These are phyloP conservation scores for Suillus bovinus DNA, from an alignment of 768 basidiomycete species.

Conservation along the genomic window DNA sequence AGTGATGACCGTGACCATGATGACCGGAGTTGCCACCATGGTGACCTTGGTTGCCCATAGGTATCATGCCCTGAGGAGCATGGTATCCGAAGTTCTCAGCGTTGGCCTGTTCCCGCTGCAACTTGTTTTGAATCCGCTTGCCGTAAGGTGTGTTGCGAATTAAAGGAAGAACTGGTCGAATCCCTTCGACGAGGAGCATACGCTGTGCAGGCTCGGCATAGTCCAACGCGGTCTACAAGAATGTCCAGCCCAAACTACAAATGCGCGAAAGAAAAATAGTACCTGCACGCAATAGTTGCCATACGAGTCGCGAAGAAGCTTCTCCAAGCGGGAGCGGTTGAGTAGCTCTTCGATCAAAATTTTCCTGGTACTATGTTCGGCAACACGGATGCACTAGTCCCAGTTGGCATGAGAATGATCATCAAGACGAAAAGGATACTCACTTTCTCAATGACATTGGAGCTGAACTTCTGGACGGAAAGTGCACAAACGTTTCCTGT, in stretches of 20 bases:
- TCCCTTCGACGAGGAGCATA: constrained; percentile 90
- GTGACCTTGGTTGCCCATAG: constrained; percentile 43
- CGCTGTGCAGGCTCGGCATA: constrained; percentile 96
- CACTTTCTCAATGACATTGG: constrained; percentile 98
- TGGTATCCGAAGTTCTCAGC: constrained; percentile 57
- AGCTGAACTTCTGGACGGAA: constrained; percentile 99
- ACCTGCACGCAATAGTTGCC: constrained; percentile 96
- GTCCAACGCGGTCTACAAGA: constrained; percentile 84
- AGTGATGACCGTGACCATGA: constrained; percentile 32
- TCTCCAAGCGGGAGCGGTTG: constrained; percentile 93
- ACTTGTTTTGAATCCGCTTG: constrained; percentile 98
- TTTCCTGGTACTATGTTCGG: constrained; percentile 93
- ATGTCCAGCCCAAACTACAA: constrained; percentile 21
- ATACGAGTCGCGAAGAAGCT: constrained; percentile 93
- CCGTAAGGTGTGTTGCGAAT: constrained; percentile 99
- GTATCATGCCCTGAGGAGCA: constrained; percentile 59
- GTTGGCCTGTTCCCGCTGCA: constrained; percentile 91
- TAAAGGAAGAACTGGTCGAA: constrained; percentile 95
- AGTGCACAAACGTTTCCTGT: constrained; percentile 96
- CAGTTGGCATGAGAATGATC: constrained; percentile 1
- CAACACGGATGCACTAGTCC: constrained; percentile 82
- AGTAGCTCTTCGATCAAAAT: constrained; percentile 93
- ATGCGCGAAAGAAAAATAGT: constrained; percentile 21
- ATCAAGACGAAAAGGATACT: constrained; percentile 13
- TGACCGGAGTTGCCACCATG: constrained; percentile 42